Evolutionary conservation across 768 basidiomycete species (phyloP).

Genomic region (Serendipita vermifera): DNA sequence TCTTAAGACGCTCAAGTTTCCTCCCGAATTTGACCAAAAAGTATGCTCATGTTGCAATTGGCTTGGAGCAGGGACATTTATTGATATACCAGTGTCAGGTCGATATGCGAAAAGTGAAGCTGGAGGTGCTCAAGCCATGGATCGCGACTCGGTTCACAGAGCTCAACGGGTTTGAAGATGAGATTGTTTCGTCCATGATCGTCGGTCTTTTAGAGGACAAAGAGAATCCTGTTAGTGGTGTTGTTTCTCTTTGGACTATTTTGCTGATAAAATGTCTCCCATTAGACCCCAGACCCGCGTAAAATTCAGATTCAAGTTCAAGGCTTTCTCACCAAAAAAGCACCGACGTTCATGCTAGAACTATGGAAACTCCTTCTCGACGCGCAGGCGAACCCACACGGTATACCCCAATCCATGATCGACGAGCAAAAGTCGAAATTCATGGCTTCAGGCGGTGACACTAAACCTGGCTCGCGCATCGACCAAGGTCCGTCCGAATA

Average conservation of each 20-base stretch:
- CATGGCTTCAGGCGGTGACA: constrained; percentile 50
- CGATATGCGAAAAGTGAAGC: constrained; percentile 90
- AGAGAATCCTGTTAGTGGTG: constrained; percentile 53
- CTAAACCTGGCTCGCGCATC: not conserved
- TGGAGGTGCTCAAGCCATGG: constrained; percentile 88
- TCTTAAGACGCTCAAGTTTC: constrained; percentile 83
- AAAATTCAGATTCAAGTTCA: constrained; percentile 93
- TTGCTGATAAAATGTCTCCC: constrained; percentile 7
- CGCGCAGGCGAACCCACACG: constrained; percentile 77
- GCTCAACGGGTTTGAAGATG: constrained; percentile 88
- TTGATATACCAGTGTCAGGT: constrained; percentile 36
- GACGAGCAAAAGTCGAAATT: constrained; percentile 90
- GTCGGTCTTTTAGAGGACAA: constrained; percentile 87
- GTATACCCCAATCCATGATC: constrained; percentile 80
- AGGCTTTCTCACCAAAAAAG: constrained; percentile 83
- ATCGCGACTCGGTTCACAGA: constrained; percentile 86
- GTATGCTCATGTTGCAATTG: constrained; percentile 23
- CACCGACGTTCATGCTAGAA: constrained; percentile 71
- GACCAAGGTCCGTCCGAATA: not conserved
- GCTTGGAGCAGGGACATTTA: not conserved
- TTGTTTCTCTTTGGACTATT: not conserved
- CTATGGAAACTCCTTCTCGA: constrained; percentile 90
- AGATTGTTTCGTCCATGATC: constrained; percentile 92
- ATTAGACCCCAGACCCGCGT: constrained; percentile 75
- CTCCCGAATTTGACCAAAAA: constrained; percentile 79